A percentile compares a stretch with the other conserved stretches of the same genome.
These are phyloP conservation scores for Phylloboletellus chloephorus DNA, from an alignment of 1,284 basidiomycete species.

Conservation along the genomic window DNA sequence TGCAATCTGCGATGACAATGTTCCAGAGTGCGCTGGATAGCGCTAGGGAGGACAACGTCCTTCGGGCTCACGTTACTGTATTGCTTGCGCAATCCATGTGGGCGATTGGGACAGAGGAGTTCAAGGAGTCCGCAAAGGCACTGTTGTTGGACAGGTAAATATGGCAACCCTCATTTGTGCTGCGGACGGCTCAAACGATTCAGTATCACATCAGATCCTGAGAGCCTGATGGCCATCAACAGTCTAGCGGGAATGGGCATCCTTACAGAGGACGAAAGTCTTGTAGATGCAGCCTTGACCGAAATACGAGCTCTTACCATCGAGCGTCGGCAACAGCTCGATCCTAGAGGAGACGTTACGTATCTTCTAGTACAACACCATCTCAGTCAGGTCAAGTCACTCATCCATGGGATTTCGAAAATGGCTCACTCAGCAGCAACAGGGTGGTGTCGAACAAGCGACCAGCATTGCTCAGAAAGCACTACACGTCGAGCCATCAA, in stretches of 20 bases:
- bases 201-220: slow-evolving; percentile 64
- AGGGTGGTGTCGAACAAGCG: slow-evolving; percentile 51
- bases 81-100: slow-evolving; percentile 78
- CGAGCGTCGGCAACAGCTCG: slow-evolving; percentile 56
- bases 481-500: slow-evolving; percentile 52
- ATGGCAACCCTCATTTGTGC: not conserved
- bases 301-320: slow-evolving; percentile 70
- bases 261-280: slow-evolving; percentile 68
- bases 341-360: slow-evolving; percentile 60
- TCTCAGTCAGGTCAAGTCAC: slow-evolving; percentile 52
- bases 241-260: slow-evolving; percentile 85
- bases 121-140: slow-evolving; percentile 72
- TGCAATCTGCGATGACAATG: slow-evolving; percentile 57
- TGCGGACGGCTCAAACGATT: slow-evolving; percentile 13
- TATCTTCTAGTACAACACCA: slow-evolving; percentile 65
- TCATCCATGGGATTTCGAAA: not conserved
- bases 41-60: slow-evolving; percentile 41
- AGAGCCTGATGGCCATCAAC: slow-evolving; percentile 75
- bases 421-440: slow-evolving; percentile 7
- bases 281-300: slow-evolving; percentile 83
- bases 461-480: slow-evolving; percentile 51
- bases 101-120: slow-evolving; percentile 72
- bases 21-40: slow-evolving; percentile 66
- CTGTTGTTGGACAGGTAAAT: slow-evolving; percentile 79
- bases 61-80: slow-evolving; percentile 70